Evolutionary conservation across 495 filamentous ascomycete genomes (phyloP), one percentile per base, ranked within the genome.

Genomic region (Pseudoneurospora amorphoporcata): DNA sequence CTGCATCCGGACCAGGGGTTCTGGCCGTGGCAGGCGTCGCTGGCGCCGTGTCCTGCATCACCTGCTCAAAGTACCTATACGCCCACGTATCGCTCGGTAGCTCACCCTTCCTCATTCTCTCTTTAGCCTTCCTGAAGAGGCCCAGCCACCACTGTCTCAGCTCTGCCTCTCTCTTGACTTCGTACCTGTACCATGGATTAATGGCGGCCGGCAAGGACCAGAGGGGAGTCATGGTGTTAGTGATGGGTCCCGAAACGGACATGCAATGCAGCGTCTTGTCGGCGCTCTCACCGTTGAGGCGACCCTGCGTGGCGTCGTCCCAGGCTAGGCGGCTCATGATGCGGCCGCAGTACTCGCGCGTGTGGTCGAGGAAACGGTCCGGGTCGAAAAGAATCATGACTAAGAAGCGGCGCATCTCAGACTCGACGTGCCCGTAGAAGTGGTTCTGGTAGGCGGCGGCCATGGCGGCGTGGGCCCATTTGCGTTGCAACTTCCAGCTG

Each of bases 401-500:
- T 17, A 85, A 79, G 69, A 78, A 84, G 45, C 83, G 77, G 61
- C 78, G 79, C 73, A 81, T 82, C 75, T 85, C 84, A n/a, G 43
- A 74, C 75, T 85, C 84, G 68, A 84, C 81, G 75, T 84, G 82
- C 29, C 84, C 84, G 72, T 82, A 85, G 71, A 85, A 85, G 73
- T 85, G 84, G 69, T 82, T 74, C 73, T 79, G 78, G 73, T 85
- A 83, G 23, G 82, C 81, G 40, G 83, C 83, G 16, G 78, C 80
- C 84, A 85, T 84, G 72, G 84, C 83, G 45, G 84, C 82, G 68
- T 85, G 84, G 17, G 79, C 75, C 84, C 84, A 85, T 75, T 85
- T 85, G 58, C 84, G 79, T 72, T 85, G 84, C 1, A 73, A 72
- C 58, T 82, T 83, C 84, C 84, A 85, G 42, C 72, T 80, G 39